A percentile compares a stretch with the other conserved stretches of the same genome.
Conservation (phyloP, 2,329 filamentous ascomycete genomes). For the Coniochaeta ligniaria region DNA sequence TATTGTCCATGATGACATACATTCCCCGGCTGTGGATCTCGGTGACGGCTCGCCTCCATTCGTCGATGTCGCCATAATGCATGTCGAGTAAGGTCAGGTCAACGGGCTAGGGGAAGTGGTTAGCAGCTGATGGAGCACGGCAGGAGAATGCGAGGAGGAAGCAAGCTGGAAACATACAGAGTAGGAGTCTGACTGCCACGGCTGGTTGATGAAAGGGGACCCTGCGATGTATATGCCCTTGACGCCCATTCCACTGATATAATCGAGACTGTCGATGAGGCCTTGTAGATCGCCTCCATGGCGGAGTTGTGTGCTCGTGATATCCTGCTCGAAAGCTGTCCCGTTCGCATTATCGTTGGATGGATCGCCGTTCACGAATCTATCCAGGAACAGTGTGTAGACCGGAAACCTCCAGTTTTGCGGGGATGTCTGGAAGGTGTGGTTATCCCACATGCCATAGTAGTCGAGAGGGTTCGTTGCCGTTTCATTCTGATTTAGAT, state of each 20-base stretch:
- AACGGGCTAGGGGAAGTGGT: constrained; percentile 26
- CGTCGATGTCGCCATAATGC: constrained; percentile 52
- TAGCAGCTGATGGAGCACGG: neutral
- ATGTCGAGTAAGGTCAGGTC: constrained; percentile 57
- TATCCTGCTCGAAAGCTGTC: constrained; percentile 53
- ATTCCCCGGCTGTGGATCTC: constrained; percentile 56
- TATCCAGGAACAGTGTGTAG: constrained; percentile 57
- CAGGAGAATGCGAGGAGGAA: neutral
- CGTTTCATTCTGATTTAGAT: constrained; percentile 30
- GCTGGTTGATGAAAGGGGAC: constrained; percentile 56
- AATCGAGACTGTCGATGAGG: constrained; percentile 53
- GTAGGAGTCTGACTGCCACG: constrained; percentile 57
- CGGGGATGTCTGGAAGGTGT: constrained; percentile 44
- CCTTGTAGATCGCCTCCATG: constrained; percentile 55
- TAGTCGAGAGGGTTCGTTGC: constrained; percentile 46
- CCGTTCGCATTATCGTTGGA: constrained; percentile 56
- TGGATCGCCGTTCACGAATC: constrained; percentile 59
- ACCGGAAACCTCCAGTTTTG: constrained; percentile 57
- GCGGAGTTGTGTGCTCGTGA: constrained; percentile 53
- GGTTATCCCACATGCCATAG: constrained; percentile 41
- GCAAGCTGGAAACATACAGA: constrained; percentile 23
- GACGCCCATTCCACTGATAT: constrained; percentile 57
- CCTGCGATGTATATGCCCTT: constrained; percentile 57
- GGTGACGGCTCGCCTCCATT: constrained; percentile 49
- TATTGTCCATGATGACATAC: constrained; percentile 62